These are phyloP conservation scores for Sugiyamaella chiloensis DNA, from an alignment of 805 yeast genomes.

Conservation along the genomic window DNA sequence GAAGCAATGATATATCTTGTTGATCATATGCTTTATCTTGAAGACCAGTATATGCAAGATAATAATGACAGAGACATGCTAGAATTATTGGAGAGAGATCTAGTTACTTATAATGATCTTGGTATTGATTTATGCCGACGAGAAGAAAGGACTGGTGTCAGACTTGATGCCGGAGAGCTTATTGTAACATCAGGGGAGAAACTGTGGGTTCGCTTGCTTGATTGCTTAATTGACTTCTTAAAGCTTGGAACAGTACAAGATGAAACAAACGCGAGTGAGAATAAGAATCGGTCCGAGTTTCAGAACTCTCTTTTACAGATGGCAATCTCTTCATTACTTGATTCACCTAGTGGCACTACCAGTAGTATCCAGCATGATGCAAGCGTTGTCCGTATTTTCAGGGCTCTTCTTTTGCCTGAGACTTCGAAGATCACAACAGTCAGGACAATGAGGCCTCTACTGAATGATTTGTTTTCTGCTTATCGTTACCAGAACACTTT, in stretches of 20 bases:
- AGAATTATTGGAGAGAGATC: constrained; percentile 8
- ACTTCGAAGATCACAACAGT: constrained; percentile 48
- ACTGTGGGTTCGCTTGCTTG: constrained; percentile 41
- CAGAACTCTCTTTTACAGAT: constrained; percentile 17
- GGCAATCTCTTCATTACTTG: constrained; percentile 28
- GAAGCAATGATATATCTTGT: constrained; percentile 34
- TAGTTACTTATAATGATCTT: constrained; percentile 20
- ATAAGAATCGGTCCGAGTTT: constrained; percentile 2
- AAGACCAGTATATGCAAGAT: constrained; percentile 17
- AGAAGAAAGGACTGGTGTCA: neutral
- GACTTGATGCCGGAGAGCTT: neutral
- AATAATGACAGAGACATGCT: neutral
- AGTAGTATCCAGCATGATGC: constrained; percentile 20
- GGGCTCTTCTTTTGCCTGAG: constrained; percentile 37
- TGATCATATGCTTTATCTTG: constrained; percentile 24
- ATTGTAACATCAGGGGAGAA: constrained; percentile 15
- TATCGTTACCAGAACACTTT: constrained; percentile 62
- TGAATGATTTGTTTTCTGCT: constrained; percentile 61
- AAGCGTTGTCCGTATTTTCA: constrained; percentile 54
- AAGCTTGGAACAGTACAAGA: constrained; percentile 24
- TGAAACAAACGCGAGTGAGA: neutral
- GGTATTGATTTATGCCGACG: constrained; percentile 26
- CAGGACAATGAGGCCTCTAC: constrained; percentile 55
- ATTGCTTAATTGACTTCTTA: constrained; percentile 35
- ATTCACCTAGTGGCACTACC: constrained; percentile 26